Conservation (phyloP, 2,329 filamentous ascomycete species). For the Colletotrichum eleusines region DNA sequence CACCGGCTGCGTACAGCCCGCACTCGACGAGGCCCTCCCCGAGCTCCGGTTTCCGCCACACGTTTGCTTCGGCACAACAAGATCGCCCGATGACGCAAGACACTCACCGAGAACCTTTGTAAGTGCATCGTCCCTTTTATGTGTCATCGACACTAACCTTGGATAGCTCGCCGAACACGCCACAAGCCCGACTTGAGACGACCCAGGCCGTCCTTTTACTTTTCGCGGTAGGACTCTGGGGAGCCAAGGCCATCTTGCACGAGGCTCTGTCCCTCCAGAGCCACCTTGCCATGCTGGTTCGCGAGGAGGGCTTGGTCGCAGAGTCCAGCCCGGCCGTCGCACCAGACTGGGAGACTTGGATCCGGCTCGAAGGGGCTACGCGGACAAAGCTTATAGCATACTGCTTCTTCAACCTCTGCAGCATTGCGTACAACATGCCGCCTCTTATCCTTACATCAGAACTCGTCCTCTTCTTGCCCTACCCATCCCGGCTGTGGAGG, state of each 20-base stretch:
- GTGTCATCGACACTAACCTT: not conserved
- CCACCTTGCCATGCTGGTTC: constrained; percentile 67
- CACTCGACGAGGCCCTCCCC: constrained; percentile 71
- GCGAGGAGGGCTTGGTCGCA: constrained; percentile 67
- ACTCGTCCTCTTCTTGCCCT: constrained; percentile 66
- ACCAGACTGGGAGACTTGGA: constrained; percentile 70
- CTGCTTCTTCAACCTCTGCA: constrained; percentile 73
- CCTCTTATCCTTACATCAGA: constrained; percentile 70
- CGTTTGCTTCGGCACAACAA: constrained; percentile 69
- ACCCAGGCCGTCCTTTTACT: constrained; percentile 73
- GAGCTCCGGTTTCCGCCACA: constrained; percentile 68
- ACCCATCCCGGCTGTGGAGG: constrained; percentile 67
- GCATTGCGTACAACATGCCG: constrained; percentile 71
- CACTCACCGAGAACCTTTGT: constrained; percentile 71
- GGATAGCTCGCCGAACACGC: constrained; percentile 67
- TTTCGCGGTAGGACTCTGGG: constrained; percentile 72
- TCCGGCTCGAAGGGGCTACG: constrained; percentile 67
- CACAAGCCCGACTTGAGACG: constrained; percentile 71
- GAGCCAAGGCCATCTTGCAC: constrained; percentile 69
- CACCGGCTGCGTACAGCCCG: constrained; percentile 69
- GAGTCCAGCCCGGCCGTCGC: constrained; percentile 60
- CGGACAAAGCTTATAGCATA: constrained; percentile 72
- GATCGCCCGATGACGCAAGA: constrained; percentile 69
- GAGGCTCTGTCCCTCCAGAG: constrained; percentile 72
- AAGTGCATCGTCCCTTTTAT: constrained; percentile 49